Evolutionary conservation across 2,329 filamentous ascomycete species (phyloP).

Genomic region (Fusarium nematophilum): DNA sequence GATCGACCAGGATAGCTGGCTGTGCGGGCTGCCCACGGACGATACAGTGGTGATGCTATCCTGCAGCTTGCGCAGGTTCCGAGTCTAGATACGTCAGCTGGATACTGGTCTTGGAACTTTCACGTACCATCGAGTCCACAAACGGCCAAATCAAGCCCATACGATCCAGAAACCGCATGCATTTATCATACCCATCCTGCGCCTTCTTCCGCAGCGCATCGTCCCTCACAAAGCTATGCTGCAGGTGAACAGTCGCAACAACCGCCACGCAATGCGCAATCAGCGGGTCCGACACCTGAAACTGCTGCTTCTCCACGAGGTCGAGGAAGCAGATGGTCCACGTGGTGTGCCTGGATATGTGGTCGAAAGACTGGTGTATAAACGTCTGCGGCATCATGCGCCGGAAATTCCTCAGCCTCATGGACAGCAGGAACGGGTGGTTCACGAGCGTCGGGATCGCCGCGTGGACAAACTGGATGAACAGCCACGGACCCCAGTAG

Average conservation of each 20-base stretch:
- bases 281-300: constrained; percentile 52
- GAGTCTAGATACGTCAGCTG: no score
- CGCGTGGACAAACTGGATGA: constrained; percentile 64
- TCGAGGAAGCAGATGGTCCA: constrained; percentile 66
- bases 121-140: constrained; percentile 42
- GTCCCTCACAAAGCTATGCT: constrained; percentile 60
- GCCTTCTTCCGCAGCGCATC: constrained; percentile 35
- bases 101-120: no score
- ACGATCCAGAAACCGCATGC: constrained; percentile 38
- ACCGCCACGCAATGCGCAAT: constrained; percentile 61
- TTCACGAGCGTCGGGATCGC: constrained; percentile 65
- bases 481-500: constrained; percentile 65
- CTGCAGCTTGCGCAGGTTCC: constrained; percentile 46
- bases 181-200: constrained; percentile 43
- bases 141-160: constrained; percentile 43
- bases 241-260: constrained; percentile 64
- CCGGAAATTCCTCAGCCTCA: constrained; percentile 63
- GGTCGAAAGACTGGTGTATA: constrained; percentile 63
- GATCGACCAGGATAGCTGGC: constrained; percentile 42
- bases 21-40: background rate
- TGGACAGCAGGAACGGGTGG: constrained; percentile 63
- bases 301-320: constrained; percentile 54
- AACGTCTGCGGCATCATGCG: constrained; percentile 65
- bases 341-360: constrained; percentile 61
- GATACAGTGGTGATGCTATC: constrained; percentile 44